Evolutionary conservation across 1,284 basidiomycete species (phyloP), one percentile per base, ranked within the genome.

Genomic region (Tilletia setariae): DNA sequence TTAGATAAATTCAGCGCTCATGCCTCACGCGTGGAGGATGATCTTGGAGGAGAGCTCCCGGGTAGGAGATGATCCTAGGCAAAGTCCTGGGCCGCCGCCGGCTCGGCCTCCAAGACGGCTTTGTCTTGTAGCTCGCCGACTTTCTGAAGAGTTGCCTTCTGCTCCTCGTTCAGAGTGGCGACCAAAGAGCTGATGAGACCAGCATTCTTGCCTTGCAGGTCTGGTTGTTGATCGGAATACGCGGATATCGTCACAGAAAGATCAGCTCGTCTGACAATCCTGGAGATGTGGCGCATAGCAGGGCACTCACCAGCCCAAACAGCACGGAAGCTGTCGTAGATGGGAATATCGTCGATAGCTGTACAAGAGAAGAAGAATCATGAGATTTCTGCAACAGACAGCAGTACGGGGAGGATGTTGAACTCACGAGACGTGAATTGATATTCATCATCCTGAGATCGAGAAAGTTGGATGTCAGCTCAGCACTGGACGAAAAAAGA

Each of bases 361-460:
- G 42, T 19, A 11, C 8, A 63, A 62, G 30, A 19, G 23, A 28
- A 49, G 15, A 23, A 9, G n/a, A 40, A 15, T 49, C 19, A 44
- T 40, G 6, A 40, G 35, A 4, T 11, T 6, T 40, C 35, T 40
- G 35, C 35, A 40, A 11, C 35, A 40, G 35, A 40, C 4, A 40
- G 6, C 35, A 40, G 11, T 11, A 40, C 35, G 35, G 11, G 4
- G 35, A 40, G 35, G 6, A 11, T 11, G 35, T 40, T 11, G 35
- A 11, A 62, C 66, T 67, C 59, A 67, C 51, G 66, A 15, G 32
- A 42, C 1, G 66, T 43, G 47, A 53, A 68, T 43, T 32, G 70
- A 13, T 67, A 44, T 0, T 73, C 76, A 32, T 73, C 74, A 3
- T 74, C 70, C 21, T 40, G 35, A 40, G 11, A 11, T 4, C 4